Conservation (phyloP, 2,329 filamentous ascomycete species). For the Aspergillus sp. region DNA sequence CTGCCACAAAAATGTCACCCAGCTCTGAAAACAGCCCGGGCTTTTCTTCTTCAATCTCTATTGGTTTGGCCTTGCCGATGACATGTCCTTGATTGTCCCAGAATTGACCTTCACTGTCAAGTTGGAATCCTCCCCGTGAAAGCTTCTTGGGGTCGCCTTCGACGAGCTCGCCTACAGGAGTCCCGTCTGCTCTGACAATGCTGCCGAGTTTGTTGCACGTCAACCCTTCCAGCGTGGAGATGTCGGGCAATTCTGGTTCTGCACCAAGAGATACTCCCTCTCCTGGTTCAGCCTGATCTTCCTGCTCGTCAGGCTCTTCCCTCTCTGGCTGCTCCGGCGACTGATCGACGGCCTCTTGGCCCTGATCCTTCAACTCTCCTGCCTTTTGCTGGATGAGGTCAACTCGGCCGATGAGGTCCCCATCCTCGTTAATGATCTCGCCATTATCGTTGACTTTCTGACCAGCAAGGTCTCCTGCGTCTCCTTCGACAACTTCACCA, state of each 20-base stretch:
- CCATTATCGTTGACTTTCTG: conserved; percentile 28
- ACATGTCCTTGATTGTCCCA: conserved; percentile 63
- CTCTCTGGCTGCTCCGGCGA: not conserved
- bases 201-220: conserved; percentile 46
- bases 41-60: conserved; percentile 41
- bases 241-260: conserved; percentile 31
- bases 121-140: conserved; percentile 33
- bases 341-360: conserved; percentile 28
- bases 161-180: conserved; percentile 56
- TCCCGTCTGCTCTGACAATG: conserved; percentile 44
- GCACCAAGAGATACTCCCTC: not conserved
- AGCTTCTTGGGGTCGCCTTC: conserved; percentile 66
- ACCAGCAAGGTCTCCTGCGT: conserved; percentile 42
- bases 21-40: conserved; percentile 44
- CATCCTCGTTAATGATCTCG: conserved; percentile 18
- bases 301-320: conserved; percentile 3
- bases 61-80: conserved; percentile 57
- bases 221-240: conserved; percentile 40
- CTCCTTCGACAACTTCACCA: conserved; percentile 42
- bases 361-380: conserved; percentile 17
- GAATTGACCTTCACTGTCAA: conserved; percentile 63
- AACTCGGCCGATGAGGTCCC: conserved; percentile 39
- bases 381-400: conserved; percentile 12
- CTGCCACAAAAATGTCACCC: conserved; percentile 47
- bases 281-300: not conserved